A percentile compares a stretch with the other conserved stretches of the same genome.
These are phyloP conservation scores for Calonectria hawksworthii DNA, from an alignment of 2,329 filamentous ascomycete genomes.

Conservation along the genomic window DNA sequence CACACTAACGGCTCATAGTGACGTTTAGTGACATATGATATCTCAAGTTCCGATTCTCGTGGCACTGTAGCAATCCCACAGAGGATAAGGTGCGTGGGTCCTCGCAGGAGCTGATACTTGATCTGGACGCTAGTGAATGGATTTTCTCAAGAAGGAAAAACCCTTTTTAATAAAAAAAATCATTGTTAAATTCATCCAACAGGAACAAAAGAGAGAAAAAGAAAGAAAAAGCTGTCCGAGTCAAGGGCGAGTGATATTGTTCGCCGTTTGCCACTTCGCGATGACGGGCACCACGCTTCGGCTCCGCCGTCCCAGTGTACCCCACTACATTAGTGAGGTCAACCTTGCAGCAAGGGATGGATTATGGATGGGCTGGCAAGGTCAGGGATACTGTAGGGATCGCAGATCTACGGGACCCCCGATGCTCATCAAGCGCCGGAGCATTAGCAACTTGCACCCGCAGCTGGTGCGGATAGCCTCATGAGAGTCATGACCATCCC, in stretches of 20 bases:
- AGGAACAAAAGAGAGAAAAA: neutral
- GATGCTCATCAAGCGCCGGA: constrained; percentile 3
- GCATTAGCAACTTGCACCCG: constrained; percentile 13
- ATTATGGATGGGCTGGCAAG: neutral
- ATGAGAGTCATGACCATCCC: neutral
- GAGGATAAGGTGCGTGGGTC: neutral
- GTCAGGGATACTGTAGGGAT: constrained; percentile 11
- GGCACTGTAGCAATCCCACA: neutral
- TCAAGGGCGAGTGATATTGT: constrained; percentile 19
- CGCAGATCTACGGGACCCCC: constrained; percentile 29
- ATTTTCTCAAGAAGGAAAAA: neutral
- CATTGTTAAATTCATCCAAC: neutral
- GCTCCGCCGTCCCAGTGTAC: constrained; percentile 18
- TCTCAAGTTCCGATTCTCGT: neutral
- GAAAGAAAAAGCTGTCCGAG: neutral
- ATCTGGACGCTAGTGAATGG: constrained; percentile 2
- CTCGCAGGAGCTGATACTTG: constrained; percentile 1
- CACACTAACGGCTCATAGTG: neutral
- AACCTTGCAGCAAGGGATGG: constrained; percentile 22
- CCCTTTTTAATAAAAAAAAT: neutral
- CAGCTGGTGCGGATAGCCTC: constrained; percentile 6
- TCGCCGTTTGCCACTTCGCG: neutral
- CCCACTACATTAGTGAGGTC: neutral
- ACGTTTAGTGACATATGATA: neutral
- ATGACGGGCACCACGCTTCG: constrained; percentile 24